phyloP scores from a whole-genome alignment of 2,329 filamentous ascomycete species.

The Exophiala alcalophila region DNA sequence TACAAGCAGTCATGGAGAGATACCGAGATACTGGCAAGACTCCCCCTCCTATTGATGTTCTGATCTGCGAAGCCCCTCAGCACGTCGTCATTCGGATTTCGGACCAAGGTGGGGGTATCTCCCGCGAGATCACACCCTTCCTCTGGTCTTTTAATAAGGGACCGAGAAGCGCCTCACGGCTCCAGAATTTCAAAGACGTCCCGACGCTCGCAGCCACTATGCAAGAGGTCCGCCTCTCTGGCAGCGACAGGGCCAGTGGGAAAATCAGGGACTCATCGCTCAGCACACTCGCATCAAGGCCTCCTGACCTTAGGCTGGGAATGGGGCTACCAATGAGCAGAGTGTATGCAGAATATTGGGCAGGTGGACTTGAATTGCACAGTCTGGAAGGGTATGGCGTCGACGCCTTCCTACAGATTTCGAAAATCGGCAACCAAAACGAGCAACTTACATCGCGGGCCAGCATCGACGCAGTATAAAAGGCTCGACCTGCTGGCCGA shows the following conservation, averaged over 20 bases:
- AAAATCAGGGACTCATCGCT: constrained; percentile 63
- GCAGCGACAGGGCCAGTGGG: constrained; percentile 16
- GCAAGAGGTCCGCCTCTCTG: constrained; percentile 60
- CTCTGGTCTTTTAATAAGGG: constrained; percentile 98
- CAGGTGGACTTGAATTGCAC: constrained; percentile 83
- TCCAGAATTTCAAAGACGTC: constrained; percentile 83
- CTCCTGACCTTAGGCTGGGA: constrained; percentile 81
- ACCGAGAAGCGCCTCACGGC: constrained; percentile 68
- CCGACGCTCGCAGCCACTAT: constrained; percentile 90
- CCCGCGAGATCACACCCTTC: constrained; percentile 77
- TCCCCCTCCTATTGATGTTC: constrained; percentile 84
- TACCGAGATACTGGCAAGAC: constrained; percentile 49
- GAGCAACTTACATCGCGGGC: constrained; percentile 81
- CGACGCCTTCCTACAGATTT: constrained; percentile 94
- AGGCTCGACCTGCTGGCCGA: no score
- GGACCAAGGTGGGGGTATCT: constrained; percentile 89
- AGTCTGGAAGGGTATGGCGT: constrained; percentile 94
- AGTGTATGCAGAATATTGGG: constrained; percentile 98
- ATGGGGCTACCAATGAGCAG: constrained; percentile 92
- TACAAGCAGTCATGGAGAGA: constrained; percentile 84
- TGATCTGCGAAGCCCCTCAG: constrained; percentile 89
- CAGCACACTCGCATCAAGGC: constrained; percentile 73
- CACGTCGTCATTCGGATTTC: constrained; percentile 96
- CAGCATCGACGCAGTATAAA: constrained; percentile 70
- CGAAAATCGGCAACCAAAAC: constrained; percentile 95